Base-by-base conservation (phyloP, 805 yeast genomes). In the Cyberlindnera euphorbiiphila region DNA sequence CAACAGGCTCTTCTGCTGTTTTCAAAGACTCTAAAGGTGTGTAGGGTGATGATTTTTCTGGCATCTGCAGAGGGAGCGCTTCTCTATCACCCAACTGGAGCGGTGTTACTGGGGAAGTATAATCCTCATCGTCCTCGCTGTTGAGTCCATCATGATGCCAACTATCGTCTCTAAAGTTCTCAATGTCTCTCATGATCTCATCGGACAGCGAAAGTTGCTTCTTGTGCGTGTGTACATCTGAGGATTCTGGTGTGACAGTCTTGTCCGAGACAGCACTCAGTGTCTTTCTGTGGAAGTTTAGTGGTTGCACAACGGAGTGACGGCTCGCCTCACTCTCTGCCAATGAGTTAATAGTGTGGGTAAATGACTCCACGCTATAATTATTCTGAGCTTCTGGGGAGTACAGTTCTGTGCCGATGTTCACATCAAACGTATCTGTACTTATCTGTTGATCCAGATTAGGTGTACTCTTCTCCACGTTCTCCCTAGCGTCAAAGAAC, bases 121-220 rank as follows among this genome's bases (percentile, higher is more conserved):
- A 37, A 15, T 50, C 52, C 11, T 29, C 41, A 11, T 35, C 38
- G 5, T 41, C 41, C 9, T 45, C 49, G 26, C 39, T 25, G 2
- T 14, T 15, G 5, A 28, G 6, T 18, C 19, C 36, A 21, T 44
- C 35, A 22, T n/a, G n/a, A n/a, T 33, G 24, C 3, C 38, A 12
- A 4, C 37, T 36, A 14, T 41, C 45, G 10, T 46, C 37, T 32
- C 52, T 53, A 32, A 46, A 55, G 9, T 39, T 45, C 17, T 55
- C 56, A 12, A 55, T 51, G 27, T 55, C 57, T 32, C 51, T 45
- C 44, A 55, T 25, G 6, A 55, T 43, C 32, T 54, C 58, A 41
- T 55, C 60, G 9, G 56, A 49, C 15, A 55, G 32, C 0, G 60
- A 55, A 2, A 54, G 30, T 23, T 55, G 45, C 17, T 52, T 54